Conservation (phyloP, 768 basidiomycete species). For the Boletus rufocinnamomeus region DNA sequence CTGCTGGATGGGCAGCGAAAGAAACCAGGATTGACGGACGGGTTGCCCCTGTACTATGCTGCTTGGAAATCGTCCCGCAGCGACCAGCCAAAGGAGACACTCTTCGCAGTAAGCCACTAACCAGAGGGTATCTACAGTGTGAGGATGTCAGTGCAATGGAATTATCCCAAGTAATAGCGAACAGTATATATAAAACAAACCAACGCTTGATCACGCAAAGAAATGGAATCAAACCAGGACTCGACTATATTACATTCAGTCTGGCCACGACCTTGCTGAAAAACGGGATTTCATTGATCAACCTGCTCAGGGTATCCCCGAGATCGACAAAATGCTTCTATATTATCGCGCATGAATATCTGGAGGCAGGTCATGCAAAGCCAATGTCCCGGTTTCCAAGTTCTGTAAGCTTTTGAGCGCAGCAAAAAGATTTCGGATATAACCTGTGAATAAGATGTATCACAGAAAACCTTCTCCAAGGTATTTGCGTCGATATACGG, state of each 20-base stretch:
- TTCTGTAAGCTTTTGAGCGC: constrained; percentile 8
- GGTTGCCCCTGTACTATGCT: constrained; percentile 33
- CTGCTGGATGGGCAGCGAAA: constrained; percentile 36
- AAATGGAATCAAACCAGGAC: not conserved
- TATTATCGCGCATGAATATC: constrained; percentile 8
- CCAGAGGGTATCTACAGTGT: not conserved
- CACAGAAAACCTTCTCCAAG: constrained; percentile 9
- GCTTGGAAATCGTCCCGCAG: constrained; percentile 25
- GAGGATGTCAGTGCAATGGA: not conserved
- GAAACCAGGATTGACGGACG: constrained; percentile 37
- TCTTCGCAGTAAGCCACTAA: constrained; percentile 1
- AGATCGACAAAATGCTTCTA: constrained; percentile 8
- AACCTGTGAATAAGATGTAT: constrained; percentile 10
- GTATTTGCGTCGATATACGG: constrained; percentile 4
- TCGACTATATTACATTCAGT: not conserved
- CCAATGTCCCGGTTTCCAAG: constrained; percentile 13
- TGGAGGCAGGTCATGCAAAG: constrained; percentile 17
- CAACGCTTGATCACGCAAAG: not conserved
- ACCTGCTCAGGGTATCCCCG: not conserved
- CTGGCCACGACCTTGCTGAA: not conserved
- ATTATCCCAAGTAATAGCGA: not conserved
- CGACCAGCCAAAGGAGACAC: constrained; percentile 8
- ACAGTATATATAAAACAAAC: not conserved
- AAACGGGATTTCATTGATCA: not conserved
- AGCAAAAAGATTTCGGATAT: constrained; percentile 2